Percentiles rank a stretch among this genome's conserved stretches.
These are phyloP conservation scores for Trypanosoma caninum DNA, from an alignment of 208 protist genomes.

Conservation along the genomic window DNA sequence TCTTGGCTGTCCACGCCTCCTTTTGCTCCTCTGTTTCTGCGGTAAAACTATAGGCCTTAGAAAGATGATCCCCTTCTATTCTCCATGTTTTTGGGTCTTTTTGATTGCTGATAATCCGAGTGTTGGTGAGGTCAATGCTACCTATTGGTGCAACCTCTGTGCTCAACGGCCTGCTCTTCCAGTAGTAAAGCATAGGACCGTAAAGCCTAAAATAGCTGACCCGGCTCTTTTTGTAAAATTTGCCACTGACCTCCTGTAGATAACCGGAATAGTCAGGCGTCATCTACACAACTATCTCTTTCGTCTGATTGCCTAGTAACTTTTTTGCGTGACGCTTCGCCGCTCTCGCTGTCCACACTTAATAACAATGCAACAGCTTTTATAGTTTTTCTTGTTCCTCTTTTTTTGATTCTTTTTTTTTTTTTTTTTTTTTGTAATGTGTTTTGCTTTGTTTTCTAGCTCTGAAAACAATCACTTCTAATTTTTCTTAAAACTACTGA, in stretches of 20 bases:
- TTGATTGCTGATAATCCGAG: constrained; percentile 20
- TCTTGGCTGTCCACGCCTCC: constrained; percentile 29
- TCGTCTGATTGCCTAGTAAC: constrained; percentile 1
- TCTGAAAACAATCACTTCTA: neutral
- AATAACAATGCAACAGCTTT: too few relatives aligned
- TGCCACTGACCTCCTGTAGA: constrained; percentile 40
- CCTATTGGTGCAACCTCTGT: constrained; percentile 28
- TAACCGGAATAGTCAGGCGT: constrained; percentile 34
- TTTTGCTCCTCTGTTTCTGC: constrained; percentile 29
- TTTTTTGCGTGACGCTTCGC: neutral
- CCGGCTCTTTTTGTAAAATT: constrained; percentile 33
- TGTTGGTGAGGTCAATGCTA: constrained; percentile 48
- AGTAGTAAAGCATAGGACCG: constrained; percentile 64
- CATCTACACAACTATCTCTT: constrained; percentile 8
- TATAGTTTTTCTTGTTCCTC: neutral
- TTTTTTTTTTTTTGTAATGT: neutral
- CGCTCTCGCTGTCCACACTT: too few relatives aligned
- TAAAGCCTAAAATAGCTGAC: constrained; percentile 67
- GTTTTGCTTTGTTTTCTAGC: too few relatives aligned
- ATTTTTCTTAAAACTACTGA: constrained; percentile 1
- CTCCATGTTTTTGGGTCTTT: constrained; percentile 34
- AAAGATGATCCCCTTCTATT: constrained; percentile 31
- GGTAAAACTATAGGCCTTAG: constrained; percentile 28
- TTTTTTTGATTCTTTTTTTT: constrained; percentile 4
- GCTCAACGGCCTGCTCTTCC: constrained; percentile 39